Percentiles rank a stretch among this genome's conserved stretches.
These are phyloP conservation scores for Paecilomyces variotii DNA, from an alignment of 2,329 filamentous ascomycete species.

Conservation along the genomic window DNA sequence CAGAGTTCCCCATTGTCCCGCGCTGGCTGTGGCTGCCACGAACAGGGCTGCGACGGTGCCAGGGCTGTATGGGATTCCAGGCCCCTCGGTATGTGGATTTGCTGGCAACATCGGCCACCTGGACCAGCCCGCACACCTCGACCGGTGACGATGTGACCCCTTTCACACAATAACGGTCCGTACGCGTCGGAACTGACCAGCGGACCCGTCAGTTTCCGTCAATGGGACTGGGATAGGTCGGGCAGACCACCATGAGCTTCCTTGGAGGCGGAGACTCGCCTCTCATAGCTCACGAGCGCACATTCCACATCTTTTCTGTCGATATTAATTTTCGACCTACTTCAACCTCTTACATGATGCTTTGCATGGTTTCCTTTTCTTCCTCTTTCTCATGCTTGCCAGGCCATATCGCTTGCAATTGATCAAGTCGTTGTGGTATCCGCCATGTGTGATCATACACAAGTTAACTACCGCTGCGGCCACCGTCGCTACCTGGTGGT, in stretches of 20 bases:
- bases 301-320: conserved; percentile 1
- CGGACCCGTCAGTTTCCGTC: background rate
- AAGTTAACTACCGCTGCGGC: conserved; percentile 50
- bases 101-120: background rate
- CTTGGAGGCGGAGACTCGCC: background rate
- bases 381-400: background rate
- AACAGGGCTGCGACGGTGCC: background rate
- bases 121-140: background rate
- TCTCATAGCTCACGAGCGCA: background rate
- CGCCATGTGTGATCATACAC: conserved; percentile 52
- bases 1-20: background rate
- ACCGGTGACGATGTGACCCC: background rate
- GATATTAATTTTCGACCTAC: conserved; percentile 4
- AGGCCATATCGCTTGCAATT: background rate
- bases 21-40: background rate
- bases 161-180: background rate
- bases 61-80: background rate
- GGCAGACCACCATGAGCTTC: background rate
- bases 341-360: conserved; percentile 1
- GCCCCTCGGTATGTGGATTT: background rate
- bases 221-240: background rate
- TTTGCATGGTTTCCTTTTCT: background rate
- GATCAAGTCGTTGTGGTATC: background rate
- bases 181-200: background rate
- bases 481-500: conserved; percentile 49